These are phyloP conservation scores for Exserohilum turcica DNA, from an alignment of 2,329 filamentous ascomycete genomes.

Conservation along the genomic window DNA sequence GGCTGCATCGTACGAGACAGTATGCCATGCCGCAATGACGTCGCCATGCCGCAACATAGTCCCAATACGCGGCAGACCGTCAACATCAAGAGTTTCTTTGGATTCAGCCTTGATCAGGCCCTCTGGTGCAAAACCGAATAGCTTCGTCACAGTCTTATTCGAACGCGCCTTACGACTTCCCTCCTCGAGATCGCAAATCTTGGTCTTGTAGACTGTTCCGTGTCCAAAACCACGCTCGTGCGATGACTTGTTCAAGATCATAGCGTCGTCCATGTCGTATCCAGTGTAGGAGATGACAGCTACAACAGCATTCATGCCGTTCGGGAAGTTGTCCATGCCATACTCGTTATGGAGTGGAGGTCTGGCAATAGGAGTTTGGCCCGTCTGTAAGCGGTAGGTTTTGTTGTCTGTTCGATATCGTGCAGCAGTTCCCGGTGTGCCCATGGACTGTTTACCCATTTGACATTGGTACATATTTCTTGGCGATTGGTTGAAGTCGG, in stretches of 20 bases:
- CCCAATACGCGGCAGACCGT: conserved; percentile 84
- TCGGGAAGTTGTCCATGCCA: conserved; percentile 96
- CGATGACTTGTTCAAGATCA: conserved; percentile 98
- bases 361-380: conserved; percentile 91
- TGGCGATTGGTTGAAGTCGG: conserved; percentile 97
- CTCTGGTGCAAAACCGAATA: conserved; percentile 89
- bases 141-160: conserved; percentile 72
- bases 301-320: conserved; percentile 92
- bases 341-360: conserved; percentile 94
- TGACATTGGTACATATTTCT: conserved; percentile 94
- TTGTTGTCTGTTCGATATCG: conserved; percentile 96
- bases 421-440: conserved; percentile 85
- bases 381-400: conserved; percentile 89
- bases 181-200: conserved; percentile 85
- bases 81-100: conserved; percentile 77
- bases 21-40: conserved; percentile 87
- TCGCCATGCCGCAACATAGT: conserved; percentile 79
- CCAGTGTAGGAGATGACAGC: conserved; percentile 98
- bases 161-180: conserved; percentile 69
- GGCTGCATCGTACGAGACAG: conserved; percentile 73
- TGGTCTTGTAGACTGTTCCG: conserved; percentile 97
- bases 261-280: conserved; percentile 99
- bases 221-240: conserved; percentile 95
- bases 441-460: conserved; percentile 96
- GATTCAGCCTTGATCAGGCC: conserved; percentile 72